phyloP scores from a whole-genome alignment of 1,284 basidiomycete genomes.

The Dichomitus squalens region DNA sequence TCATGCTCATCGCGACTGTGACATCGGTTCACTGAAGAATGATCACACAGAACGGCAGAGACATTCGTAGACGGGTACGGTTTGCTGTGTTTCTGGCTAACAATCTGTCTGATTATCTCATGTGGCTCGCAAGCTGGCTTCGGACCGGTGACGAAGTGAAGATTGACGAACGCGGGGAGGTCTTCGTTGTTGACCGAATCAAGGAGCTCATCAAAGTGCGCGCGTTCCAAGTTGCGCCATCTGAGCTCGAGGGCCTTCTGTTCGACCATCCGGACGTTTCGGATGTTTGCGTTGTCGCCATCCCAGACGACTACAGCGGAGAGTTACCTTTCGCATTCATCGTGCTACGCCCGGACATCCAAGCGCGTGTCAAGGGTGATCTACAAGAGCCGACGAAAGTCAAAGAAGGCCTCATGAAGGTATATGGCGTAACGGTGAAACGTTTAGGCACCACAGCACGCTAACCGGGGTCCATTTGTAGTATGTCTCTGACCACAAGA shows the following conservation, averaged over 20 bases:
- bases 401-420: constrained; percentile 7
- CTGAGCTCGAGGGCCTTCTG: no score
- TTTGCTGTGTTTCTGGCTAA: neutral
- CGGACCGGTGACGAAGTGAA: no score
- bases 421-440: neutral
- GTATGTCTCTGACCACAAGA: constrained; percentile 73
- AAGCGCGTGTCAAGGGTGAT: constrained; percentile 1
- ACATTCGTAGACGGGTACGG: constrained; percentile 43
- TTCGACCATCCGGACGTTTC: no score
- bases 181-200: no score
- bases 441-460: neutral
- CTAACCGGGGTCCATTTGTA: constrained; percentile 28
- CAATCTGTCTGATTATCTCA: no score
- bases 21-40: neutral
- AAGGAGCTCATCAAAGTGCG: no score
- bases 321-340: constrained; percentile 76
- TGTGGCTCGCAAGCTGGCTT: no score
- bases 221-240: no score
- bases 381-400: neutral
- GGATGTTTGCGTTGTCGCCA: no score
- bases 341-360: constrained; percentile 51
- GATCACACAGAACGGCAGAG: constrained; percentile 10
- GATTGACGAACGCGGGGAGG: no score
- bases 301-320: no score
- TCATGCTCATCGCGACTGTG: neutral